Evolutionary conservation across 1,139 yeast genomes (phyloP).

Genomic region (Hemisphaericaspora xylofermentans): DNA sequence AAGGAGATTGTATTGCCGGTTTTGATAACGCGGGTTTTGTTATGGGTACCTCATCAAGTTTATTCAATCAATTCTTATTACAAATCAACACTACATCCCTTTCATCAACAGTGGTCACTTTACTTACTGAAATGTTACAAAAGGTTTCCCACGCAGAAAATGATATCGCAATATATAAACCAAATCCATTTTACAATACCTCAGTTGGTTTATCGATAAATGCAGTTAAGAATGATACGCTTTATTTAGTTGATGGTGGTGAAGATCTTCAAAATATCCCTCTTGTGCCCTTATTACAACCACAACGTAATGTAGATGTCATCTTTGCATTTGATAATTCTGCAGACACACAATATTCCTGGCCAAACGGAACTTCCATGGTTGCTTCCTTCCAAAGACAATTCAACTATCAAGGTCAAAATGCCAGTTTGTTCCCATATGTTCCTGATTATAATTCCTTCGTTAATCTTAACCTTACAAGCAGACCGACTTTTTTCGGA

Average conservation of each 20-base stretch:
- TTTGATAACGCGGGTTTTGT: conserved; percentile 83
- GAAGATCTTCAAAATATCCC: conserved; percentile 45
- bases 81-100: conserved; percentile 60
- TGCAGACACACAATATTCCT: conserved; percentile 40
- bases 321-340: conserved; percentile 52
- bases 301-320: conserved; percentile 39
- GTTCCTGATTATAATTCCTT: conserved; percentile 79
- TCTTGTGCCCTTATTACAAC: conserved; percentile 38
- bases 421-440: conserved; percentile 72
- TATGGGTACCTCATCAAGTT: conserved; percentile 78
- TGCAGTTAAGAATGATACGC: conserved; percentile 34
- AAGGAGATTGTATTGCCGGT: conserved; percentile 57
- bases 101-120: conserved; percentile 43
- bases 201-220: conserved; percentile 33
- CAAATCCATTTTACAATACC: conserved; percentile 54
- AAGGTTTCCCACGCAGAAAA: conserved; percentile 44
- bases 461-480: conserved; percentile 55
- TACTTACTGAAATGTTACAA: conserved; percentile 45
- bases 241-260: conserved; percentile 46
- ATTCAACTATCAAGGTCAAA: conserved; percentile 54
- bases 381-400: conserved; percentile 64
- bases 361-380: conserved; percentile 45
- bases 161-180: conserved; percentile 47
- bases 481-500: conserved; percentile 81
- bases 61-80: conserved; percentile 74